Evolutionary conservation across 306 rosid genomes (phyloP), one percentile per base, ranked within the genome.

Genomic region (Inga laurina): DNA sequence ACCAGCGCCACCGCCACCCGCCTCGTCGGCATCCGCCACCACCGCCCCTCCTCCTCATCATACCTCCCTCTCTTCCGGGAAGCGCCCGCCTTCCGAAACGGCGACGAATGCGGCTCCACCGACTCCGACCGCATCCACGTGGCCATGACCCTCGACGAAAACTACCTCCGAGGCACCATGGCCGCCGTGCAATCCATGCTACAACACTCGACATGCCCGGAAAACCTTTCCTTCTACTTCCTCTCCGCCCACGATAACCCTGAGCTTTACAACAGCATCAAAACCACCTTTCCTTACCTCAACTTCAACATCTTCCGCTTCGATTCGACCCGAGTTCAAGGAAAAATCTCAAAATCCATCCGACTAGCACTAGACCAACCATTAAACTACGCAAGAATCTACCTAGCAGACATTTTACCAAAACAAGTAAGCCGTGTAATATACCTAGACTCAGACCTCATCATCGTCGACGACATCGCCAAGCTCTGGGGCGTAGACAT

Each of bases 91-190:
- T 91, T 90, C 67, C 84, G 90, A 3, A 93, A 93, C 2, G 89
- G 92, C 6, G 37, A 85, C 4, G 87, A 88, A 69, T 92, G 91
- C 27, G 86, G 86, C 6, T 83, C 86, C 59, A 10, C 44, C 0
- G 75, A 27, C 8, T 30, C 79, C 2, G 76, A 88, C n/a, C 56
- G 21, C 3, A 90, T 91, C 56, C 90, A 93, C 10, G 92, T 93
- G 0, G 87, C 91, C 61, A 93, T 93, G 97, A 93, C 94, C 72
- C 89, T 93, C 0, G 97, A 91, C 24, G 91, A 82, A 3, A 93
- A 91, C 76, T 91, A 93, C 86, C 89, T 93, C 16, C 91, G 93
- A 0, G 97, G 93, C 14, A 93, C 97, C 8, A 87, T 88, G 86
- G 94, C 94, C 0, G 97, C 92, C 0, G 92, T 91, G 3, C 75